A percentile compares a stretch with the other conserved stretches of the same genome.
These are phyloP conservation scores for Cetraspora pellucida DNA, from an alignment of 192 early-diverging fungal species.

Conservation along the genomic window DNA sequence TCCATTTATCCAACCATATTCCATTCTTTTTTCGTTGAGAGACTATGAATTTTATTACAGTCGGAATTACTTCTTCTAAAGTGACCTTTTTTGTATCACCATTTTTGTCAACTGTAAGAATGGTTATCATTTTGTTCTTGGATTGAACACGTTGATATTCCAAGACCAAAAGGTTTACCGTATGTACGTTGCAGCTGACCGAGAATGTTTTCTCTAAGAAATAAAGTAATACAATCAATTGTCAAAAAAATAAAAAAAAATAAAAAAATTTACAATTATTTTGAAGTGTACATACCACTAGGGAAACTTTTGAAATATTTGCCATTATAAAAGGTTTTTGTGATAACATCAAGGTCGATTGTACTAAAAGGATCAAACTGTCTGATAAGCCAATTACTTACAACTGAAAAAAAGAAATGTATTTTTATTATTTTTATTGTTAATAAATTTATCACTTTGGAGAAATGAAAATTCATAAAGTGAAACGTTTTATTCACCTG, in stretches of 20 bases:
- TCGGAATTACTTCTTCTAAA: not conserved
- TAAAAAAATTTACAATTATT: not conserved
- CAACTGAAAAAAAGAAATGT: not conserved
- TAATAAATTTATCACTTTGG: too few species aligned
- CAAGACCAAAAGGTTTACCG: not conserved
- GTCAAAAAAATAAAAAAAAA: not conserved
- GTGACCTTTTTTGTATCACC: not conserved
- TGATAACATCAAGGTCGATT: not conserved
- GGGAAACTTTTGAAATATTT: conserved; percentile 19
- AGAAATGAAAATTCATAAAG: too few species aligned
- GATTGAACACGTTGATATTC: not conserved
- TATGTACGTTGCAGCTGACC: too few species aligned
- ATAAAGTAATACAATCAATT: not conserved
- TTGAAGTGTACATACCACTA: not conserved
- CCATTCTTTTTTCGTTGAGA: not conserved
- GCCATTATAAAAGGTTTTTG: conserved; percentile 17
- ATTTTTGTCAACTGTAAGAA: not conserved
- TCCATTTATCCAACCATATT: conserved; percentile 22
- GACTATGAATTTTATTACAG: not conserved
- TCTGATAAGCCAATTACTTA: not conserved
- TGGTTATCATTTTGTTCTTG: not conserved
- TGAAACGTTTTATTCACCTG: too few species aligned
- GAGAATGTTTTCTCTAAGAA: too few species aligned
- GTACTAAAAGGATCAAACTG: not conserved
- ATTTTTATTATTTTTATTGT: too few species aligned